These are phyloP conservation scores for Phytophthora megakarya DNA, from an alignment of 352 stramenopile species.

Conservation along the genomic window DNA sequence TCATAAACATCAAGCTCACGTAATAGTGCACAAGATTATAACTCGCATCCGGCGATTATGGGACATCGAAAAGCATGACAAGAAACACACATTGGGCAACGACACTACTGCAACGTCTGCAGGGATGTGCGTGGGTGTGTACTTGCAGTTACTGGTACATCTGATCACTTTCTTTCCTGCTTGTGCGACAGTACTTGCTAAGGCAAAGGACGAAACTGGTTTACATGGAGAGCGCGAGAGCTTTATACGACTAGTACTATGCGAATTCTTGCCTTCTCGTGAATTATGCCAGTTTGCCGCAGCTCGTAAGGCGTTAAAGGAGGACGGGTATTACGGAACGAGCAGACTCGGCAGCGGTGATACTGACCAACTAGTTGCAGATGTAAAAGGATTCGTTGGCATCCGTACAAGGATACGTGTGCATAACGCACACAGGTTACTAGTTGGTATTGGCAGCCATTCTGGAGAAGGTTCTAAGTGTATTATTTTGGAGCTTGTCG, in stretches of 20 bases:
- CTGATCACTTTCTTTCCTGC: slow-evolving; percentile 72
- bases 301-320: slow-evolving; percentile 55
- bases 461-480: slow-evolving; percentile 77
- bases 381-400: slow-evolving; percentile 49
- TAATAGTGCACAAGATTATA: slow-evolving; percentile 69
- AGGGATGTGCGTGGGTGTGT: slow-evolving; percentile 64
- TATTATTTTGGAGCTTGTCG: slow-evolving; percentile 77
- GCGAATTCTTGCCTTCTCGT: slow-evolving; percentile 74
- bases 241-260: slow-evolving; percentile 63
- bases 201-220: slow-evolving; percentile 43
- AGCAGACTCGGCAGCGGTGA: slow-evolving; percentile 32
- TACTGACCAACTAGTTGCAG: slow-evolving; percentile 38
- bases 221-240: slow-evolving; percentile 33
- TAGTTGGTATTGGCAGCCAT: slow-evolving; percentile 71
- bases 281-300: slow-evolving; percentile 73
- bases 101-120: slow-evolving; percentile 15
- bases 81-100: slow-evolving; percentile 13
- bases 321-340: slow-evolving; percentile 54
- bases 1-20: slow-evolving; percentile 66
- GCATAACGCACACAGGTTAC: slow-evolving; percentile 65
- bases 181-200: slow-evolving; percentile 70
- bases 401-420: slow-evolving; percentile 57
- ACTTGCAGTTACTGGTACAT: slow-evolving; percentile 75
- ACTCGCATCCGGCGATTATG: slow-evolving; percentile 62
- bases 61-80: slow-evolving; percentile 49